Conservation (phyloP, 1,139 yeast species). For the Kodamaea suecica region DNA sequence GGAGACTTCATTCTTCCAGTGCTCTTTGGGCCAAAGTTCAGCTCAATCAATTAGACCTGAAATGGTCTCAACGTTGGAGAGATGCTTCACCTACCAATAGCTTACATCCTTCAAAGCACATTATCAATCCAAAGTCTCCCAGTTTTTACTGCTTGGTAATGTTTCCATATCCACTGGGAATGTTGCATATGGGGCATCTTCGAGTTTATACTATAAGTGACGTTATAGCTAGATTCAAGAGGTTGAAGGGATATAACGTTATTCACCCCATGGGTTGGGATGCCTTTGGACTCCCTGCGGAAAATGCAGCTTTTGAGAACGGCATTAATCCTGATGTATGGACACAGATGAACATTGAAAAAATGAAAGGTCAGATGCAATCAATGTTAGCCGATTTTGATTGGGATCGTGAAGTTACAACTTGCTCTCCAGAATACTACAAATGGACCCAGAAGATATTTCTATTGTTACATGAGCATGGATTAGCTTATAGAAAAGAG, state of each 20-base stretch:
- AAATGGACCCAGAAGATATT: slow-evolving; percentile 90
- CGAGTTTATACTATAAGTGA: slow-evolving; percentile 92
- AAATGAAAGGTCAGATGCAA: slow-evolving; percentile 81
- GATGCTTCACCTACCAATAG: slow-evolving; percentile 34
- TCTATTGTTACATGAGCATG: slow-evolving; percentile 64
- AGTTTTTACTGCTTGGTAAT: slow-evolving; percentile 71
- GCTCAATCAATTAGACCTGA: slow-evolving; percentile 36
- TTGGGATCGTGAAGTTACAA: slow-evolving; percentile 89
- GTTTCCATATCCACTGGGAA: slow-evolving; percentile 97
- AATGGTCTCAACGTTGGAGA: slow-evolving; percentile 56
- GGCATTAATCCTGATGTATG: slow-evolving; percentile 75
- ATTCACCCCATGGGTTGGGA: slow-evolving; percentile 99
- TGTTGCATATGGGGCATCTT: slow-evolving; percentile 87
- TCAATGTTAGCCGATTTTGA: slow-evolving; percentile 83
- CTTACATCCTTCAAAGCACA: slow-evolving; percentile 44
- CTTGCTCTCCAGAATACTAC: slow-evolving; percentile 85
- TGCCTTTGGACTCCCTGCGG: slow-evolving; percentile 97
- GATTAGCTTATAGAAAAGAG: slow-evolving; percentile 77
- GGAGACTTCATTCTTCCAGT: neutral
- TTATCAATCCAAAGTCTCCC: slow-evolving; percentile 21
- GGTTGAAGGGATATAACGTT: slow-evolving; percentile 73
- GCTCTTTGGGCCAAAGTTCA: slow-evolving; percentile 6
- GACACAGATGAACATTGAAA: slow-evolving; percentile 73
- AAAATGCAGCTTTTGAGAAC: slow-evolving; percentile 92
- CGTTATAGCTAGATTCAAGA: slow-evolving; percentile 70